Base-by-base conservation (phyloP, 495 filamentous ascomycete genomes). In the Penicillium alfredii region DNA sequence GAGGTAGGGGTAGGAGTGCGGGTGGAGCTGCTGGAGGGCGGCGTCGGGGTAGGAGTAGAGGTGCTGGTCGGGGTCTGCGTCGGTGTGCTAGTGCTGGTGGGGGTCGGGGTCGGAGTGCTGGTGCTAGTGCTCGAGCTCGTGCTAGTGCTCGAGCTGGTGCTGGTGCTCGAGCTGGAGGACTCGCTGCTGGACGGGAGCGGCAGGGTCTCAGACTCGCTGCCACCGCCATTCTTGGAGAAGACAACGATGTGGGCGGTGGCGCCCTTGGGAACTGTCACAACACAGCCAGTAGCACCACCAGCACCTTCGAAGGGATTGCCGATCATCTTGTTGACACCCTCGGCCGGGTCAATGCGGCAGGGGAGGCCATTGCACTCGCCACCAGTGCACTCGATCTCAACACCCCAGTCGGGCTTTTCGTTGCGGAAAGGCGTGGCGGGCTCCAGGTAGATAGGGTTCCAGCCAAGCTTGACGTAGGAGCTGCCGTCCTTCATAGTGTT, bases 381-480 rank as follows among this genome's bases (percentile, higher is more conserved):
- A n/a, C 71, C 74, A 2, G 62, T 58, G 52, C 85, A 90, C 49
- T 77, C 76, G 48, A 90, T 80, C 48, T 77, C 76, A 21, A 88
- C 60, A 49, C 84, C 84, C 38, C 74, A 90, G 14, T 61, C 69
- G 4, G 85, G 83, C 39, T 70, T 67, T 8, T 63, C 69, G 40
- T 73, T 60, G 26, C 66, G 63, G 55, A 86, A 78, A 1, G 69
- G 68, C n/a, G 70, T 73, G 20, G 69, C 46, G 9, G 68, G 63
- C 47, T 72, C 71, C 33, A 80, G 69, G 47, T 77, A 89, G 40
- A 86, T 81, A 22, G 85, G 85, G 64, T 89, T 89, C 75, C 82
- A 86, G 30, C 77, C 84, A 35, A 92, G 71, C 67, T 84, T 88
- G 33, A 84, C 66, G 45, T 76, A 89, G 3, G 85, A 87, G 34